A percentile compares a stretch with the other conserved stretches of the same genome.
phyloP scores from a whole-genome alignment of 1,139 yeast species.

The Yamadazyma sp. region DNA sequence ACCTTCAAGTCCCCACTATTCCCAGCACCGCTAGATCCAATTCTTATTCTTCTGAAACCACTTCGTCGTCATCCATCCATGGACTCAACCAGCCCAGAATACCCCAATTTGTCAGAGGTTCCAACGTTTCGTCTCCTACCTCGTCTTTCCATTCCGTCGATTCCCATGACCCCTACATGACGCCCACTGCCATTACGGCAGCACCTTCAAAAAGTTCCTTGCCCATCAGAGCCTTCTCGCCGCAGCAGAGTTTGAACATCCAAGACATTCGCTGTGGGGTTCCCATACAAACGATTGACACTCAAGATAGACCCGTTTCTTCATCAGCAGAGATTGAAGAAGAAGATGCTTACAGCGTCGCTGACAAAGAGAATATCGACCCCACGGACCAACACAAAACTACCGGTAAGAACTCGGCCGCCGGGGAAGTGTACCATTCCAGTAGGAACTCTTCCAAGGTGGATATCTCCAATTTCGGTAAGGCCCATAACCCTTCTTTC shows the following conservation, averaged over 20 bases:
- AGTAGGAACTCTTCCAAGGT: conserved; percentile 13
- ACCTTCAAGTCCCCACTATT: conserved; percentile 3
- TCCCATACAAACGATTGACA: conserved; percentile 10
- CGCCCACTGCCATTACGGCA: conserved; percentile 6
- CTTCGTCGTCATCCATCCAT: conserved; percentile 6
- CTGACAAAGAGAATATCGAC: conserved; percentile 13
- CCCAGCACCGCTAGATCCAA: conserved; percentile 6
- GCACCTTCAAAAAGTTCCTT: conserved; percentile 4
- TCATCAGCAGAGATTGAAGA: conserved; percentile 30
- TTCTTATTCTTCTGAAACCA: conserved; percentile 9
- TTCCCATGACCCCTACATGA: conserved; percentile 21
- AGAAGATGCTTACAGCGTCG: conserved; percentile 3
- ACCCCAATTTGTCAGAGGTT: conserved; percentile 16
- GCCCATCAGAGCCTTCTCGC: background rate
- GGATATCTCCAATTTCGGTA: conserved; percentile 45
- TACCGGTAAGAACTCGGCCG: no score
- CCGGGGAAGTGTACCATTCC: no score
- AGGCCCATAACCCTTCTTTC: conserved; percentile 41
- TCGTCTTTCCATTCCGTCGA: conserved; percentile 20
- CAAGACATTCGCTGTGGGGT: conserved; percentile 14
- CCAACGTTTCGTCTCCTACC: conserved; percentile 14
- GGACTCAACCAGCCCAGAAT: conserved; percentile 15
- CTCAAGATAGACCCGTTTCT: conserved; percentile 29
- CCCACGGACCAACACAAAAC: conserved; percentile 1
- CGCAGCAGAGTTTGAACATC: conserved; percentile 8